Percentiles rank a stretch among this genome's conserved stretches.
Conservation (phyloP, 176 grass and related monocot species). For the Cenchrus purpureus region DNA sequence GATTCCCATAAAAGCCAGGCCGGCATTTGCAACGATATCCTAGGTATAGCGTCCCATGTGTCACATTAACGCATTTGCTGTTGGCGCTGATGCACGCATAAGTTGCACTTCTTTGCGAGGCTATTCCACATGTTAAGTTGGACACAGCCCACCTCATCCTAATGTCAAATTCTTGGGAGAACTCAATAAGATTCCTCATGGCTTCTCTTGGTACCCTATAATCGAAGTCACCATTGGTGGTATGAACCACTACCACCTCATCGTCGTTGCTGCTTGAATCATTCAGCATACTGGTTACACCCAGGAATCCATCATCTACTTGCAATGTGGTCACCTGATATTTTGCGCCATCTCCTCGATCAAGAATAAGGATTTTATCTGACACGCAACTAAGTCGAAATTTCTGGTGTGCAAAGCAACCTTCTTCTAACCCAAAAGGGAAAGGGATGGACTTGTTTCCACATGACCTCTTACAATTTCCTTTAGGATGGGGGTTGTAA, state of each 20-base stretch:
- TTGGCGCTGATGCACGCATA: background rate
- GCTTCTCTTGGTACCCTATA: background rate
- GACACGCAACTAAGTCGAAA: conserved; percentile 13
- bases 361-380: background rate
- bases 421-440: conserved; percentile 33
- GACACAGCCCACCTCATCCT: background rate
- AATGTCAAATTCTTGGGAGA: background rate
- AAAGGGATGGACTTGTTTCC: conserved; percentile 36
- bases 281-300: background rate
- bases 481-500: background rate
- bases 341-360: background rate
- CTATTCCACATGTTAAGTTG: background rate
- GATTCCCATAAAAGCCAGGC: background rate
- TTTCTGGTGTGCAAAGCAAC: background rate
- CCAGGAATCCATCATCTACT: conserved; percentile 10
- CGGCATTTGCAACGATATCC: background rate
- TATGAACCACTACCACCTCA: background rate
- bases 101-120: background rate
- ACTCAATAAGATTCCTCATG: background rate
- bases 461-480: background rate
- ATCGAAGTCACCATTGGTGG: too few species aligned
- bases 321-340: background rate
- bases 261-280: background rate
- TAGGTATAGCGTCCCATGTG: background rate
- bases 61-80: background rate